phyloP scores from a whole-genome alignment of 129 eudicot genomes.

The Erigeron canadensis region DNA sequence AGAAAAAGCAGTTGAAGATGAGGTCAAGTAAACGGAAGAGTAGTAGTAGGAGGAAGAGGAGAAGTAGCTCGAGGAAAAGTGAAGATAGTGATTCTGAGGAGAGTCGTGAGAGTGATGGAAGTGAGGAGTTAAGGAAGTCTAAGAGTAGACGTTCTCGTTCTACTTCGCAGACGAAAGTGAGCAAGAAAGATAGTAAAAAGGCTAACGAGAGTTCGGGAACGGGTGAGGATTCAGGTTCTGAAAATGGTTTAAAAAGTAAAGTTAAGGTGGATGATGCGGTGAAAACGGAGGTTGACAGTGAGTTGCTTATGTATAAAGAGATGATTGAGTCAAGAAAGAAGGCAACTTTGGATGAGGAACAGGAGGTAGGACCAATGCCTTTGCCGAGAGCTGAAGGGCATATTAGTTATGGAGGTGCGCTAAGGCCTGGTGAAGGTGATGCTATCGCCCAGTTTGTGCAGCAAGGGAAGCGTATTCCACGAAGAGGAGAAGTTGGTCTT shows the following conservation, averaged over 20 bases:
- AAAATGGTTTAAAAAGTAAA: conserved; percentile 30
- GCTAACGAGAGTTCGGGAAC: conserved; percentile 37
- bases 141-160: conserved; percentile 23
- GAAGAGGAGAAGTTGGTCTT: conserved; percentile 98
- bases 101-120: conserved; percentile 42
- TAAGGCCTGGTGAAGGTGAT: conserved; percentile 99
- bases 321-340: conserved; percentile 59
- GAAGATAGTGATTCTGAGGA: conserved; percentile 38
- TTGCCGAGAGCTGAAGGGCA: conserved; percentile 96
- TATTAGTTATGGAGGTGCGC: conserved; percentile 97
- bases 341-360: conserved; percentile 53
- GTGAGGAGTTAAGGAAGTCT: conserved; percentile 36
- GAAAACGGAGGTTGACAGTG: conserved; percentile 37
- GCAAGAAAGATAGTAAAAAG: conserved; percentile 49
- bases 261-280: conserved; percentile 33
- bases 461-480: conserved; percentile 98
- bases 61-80: conserved; percentile 39
- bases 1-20: conserved; percentile 30
- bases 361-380: conserved; percentile 86
- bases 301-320: conserved; percentile 58
- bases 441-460: conserved; percentile 98
- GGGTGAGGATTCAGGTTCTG: conserved; percentile 35
- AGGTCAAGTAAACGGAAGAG: conserved; percentile 36
- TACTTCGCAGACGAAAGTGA: conserved; percentile 34
- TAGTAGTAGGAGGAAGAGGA: conserved; percentile 43